Conservation (phyloP, 805 yeast species). For the Phaffomyces opuntiae region DNA sequence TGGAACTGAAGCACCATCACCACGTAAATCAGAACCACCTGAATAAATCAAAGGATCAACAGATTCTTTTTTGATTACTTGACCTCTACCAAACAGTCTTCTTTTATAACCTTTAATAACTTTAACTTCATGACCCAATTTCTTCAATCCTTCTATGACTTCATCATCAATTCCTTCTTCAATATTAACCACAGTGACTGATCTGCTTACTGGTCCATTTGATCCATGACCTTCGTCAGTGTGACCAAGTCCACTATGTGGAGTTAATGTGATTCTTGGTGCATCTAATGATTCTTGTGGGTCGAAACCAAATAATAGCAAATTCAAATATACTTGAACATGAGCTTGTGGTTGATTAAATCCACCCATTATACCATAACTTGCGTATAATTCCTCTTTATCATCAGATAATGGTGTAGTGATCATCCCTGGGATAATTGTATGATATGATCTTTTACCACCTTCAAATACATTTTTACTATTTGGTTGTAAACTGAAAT, state of each 20-base stretch:
- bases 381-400: constrained; percentile 47
- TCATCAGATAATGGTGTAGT: constrained; percentile 36
- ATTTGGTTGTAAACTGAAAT: constrained; percentile 55
- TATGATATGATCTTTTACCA: constrained; percentile 71
- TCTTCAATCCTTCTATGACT: constrained; percentile 38
- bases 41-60: constrained; percentile 41
- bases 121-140: constrained; percentile 52
- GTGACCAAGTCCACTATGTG: constrained; percentile 36
- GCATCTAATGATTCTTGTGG: constrained; percentile 74
- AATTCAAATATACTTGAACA: constrained; percentile 65
- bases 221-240: constrained; percentile 52
- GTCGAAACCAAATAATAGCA: constrained; percentile 52
- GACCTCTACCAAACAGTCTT: constrained; percentile 60
- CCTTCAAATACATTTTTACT: constrained; percentile 59
- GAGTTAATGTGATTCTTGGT: constrained; percentile 61
- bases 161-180: constrained; percentile 56
- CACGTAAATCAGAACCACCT: constrained; percentile 76
- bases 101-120: constrained; percentile 37
- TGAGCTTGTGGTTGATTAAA: constrained; percentile 85
- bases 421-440: constrained; percentile 77
- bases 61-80: constrained; percentile 51
- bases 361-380: constrained; percentile 84
- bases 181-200: constrained; percentile 49
- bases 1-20: constrained; percentile 70
- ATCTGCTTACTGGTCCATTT: constrained; percentile 56